Percentiles rank a stretch among this genome's conserved stretches.
Conservation (phyloP, 768 basidiomycete genomes). For the Amanita subjunquillea region DNA sequence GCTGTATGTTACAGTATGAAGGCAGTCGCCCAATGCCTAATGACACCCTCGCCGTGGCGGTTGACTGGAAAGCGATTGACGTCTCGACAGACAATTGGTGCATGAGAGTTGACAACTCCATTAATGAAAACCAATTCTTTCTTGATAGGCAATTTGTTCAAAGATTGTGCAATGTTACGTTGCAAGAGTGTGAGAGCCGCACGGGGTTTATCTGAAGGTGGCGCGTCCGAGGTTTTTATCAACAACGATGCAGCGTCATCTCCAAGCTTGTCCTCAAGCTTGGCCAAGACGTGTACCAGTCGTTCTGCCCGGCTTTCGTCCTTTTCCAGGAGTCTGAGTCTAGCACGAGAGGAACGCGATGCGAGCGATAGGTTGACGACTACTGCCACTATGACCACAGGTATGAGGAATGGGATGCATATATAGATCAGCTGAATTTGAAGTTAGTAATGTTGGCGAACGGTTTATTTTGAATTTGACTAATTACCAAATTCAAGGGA, state of each 20-base stretch:
- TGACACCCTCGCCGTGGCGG: constrained; percentile 48
- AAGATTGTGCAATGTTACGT: constrained; percentile 38
- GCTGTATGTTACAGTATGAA: constrained; percentile 24
- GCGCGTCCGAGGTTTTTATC: constrained; percentile 33
- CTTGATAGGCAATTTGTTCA: constrained; percentile 64
- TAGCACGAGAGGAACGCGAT: constrained; percentile 47
- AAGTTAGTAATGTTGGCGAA: neutral
- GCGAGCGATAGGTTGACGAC: constrained; percentile 48
- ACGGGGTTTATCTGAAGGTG: constrained; percentile 15
- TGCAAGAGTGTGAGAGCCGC: constrained; percentile 49
- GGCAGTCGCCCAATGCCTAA: constrained; percentile 63
- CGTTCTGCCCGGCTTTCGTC: constrained; percentile 36
- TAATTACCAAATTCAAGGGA: constrained; percentile 56
- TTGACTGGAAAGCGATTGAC: constrained; percentile 48
- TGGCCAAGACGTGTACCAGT: constrained; percentile 45
- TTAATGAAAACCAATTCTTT: constrained; percentile 64
- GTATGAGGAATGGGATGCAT: constrained; percentile 56
- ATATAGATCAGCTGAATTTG: constrained; percentile 37
- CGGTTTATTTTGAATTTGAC: neutral
- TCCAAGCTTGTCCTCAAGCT: constrained; percentile 54
- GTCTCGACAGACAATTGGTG: constrained; percentile 61
- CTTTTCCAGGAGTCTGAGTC: constrained; percentile 56
- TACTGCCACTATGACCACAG: constrained; percentile 42
- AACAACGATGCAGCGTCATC: constrained; percentile 17
- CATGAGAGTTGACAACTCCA: constrained; percentile 56